Evolutionary conservation across 352 stramenopile species (phyloP).

Genomic region (Pythium aphanidermatum): DNA sequence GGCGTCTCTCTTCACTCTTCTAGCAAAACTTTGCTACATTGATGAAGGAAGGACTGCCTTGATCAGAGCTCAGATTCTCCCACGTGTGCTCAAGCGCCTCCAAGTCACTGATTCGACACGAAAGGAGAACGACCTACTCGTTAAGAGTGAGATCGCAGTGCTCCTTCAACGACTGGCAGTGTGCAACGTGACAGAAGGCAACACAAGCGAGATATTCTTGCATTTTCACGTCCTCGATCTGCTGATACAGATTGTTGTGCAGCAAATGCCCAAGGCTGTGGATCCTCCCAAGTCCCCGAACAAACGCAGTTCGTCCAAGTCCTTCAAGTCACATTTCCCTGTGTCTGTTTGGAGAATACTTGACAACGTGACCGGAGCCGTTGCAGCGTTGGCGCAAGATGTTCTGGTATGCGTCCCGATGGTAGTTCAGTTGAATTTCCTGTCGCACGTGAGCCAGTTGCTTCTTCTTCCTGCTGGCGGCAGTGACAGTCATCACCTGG

Average conservation of each 20-base stretch:
- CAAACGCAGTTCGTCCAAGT: too few relatives aligned
- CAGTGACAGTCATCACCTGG: conserved; percentile 16
- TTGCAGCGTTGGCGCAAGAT: conserved; percentile 56
- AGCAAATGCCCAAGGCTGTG: conserved; percentile 19
- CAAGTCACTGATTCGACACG: conserved; percentile 28
- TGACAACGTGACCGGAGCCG: conserved; percentile 36
- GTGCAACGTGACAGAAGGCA: conserved; percentile 51
- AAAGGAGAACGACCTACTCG: conserved; percentile 29
- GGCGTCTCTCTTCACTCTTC: conserved; percentile 52
- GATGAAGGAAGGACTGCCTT: conserved; percentile 46
- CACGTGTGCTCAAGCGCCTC: conserved; percentile 64
- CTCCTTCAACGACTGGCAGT: conserved; percentile 43
- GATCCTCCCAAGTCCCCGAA: too few relatives aligned
- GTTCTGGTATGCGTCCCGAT: conserved; percentile 52
- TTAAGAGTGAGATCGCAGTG: conserved; percentile 63
- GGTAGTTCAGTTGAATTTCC: conserved; percentile 35
- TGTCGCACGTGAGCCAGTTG: conserved; percentile 34
- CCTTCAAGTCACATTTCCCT: conserved; percentile 2
- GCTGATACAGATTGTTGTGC: conserved; percentile 25
- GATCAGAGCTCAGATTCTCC: conserved; percentile 55
- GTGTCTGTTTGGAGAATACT: conserved; percentile 33
- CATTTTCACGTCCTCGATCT: conserved; percentile 57
- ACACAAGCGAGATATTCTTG: conserved; percentile 63
- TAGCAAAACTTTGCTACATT: conserved; percentile 59
- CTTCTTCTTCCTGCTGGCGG: conserved; percentile 1